Conservation (phyloP, 768 basidiomycete genomes). For the Dentipellis sp. region DNA sequence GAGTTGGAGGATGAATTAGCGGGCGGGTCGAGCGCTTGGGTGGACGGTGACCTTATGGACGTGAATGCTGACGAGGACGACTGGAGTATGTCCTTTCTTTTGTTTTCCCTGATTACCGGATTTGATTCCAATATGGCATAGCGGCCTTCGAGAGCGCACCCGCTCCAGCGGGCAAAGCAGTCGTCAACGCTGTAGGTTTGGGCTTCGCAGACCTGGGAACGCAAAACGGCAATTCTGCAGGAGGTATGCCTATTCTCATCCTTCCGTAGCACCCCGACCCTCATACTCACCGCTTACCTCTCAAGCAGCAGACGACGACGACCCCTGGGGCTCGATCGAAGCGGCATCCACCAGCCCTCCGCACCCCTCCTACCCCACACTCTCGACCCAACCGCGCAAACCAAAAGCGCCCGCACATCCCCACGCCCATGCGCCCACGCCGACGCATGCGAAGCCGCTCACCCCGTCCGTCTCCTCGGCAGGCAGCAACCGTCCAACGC, state of each 20-base stretch:
- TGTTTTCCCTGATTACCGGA: too few relatives aligned
- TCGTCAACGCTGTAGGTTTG: conserved; percentile 17
- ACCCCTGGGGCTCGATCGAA: conserved; percentile 15
- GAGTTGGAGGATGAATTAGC: conserved; percentile 52
- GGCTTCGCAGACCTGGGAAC: conserved; percentile 14
- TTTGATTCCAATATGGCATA: not conserved
- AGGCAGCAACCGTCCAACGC: conserved; percentile 14
- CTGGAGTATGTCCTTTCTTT: conserved; percentile 60
- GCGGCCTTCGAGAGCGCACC: conserved; percentile 26
- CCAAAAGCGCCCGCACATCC: not conserved
- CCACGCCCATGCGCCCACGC: not conserved
- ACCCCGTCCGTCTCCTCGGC: conserved; percentile 8
- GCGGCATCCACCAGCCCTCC: conserved; percentile 8
- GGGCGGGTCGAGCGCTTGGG: conserved; percentile 47
- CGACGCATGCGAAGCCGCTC: not conserved
- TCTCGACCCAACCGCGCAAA: conserved; percentile 1
- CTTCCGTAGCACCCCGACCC: not conserved
- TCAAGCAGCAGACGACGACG: conserved; percentile 4
- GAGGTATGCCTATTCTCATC: not conserved
- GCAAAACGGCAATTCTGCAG: not conserved
- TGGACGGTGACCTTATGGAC: conserved; percentile 78
- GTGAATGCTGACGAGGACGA: conserved; percentile 89
- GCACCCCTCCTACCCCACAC: conserved; percentile 5
- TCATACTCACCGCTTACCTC: not conserved
- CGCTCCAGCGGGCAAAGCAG: conserved; percentile 11